These are phyloP conservation scores for Populus hybrid DNA, from an alignment of 441 rosid genomes.

Conservation along the genomic window DNA sequence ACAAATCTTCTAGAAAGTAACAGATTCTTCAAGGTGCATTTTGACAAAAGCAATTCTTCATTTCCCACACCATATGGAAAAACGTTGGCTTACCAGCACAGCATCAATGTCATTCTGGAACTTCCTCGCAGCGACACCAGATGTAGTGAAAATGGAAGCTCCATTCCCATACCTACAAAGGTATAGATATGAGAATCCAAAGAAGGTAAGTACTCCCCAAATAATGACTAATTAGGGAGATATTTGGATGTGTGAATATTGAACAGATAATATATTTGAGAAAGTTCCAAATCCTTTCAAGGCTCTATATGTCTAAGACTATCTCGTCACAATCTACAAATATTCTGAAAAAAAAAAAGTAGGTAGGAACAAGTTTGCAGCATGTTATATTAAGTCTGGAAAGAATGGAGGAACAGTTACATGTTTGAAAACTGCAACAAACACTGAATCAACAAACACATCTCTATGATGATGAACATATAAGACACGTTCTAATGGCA, in stretches of 20 bases:
- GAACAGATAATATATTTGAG: neutral
- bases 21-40: neutral
- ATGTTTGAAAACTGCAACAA: neutral
- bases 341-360: neutral
- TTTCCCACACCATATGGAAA: neutral
- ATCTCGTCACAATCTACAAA: neutral
- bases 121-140: conserved; percentile 45
- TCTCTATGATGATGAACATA: neutral
- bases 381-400: neutral
- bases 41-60: neutral
- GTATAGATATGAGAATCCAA: conserved; percentile 3
- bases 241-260: neutral
- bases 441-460: conserved; percentile 9
- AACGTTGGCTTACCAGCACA: conserved; percentile 33
- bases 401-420: neutral
- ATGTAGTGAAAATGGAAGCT: conserved; percentile 49
- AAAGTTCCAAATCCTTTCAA: neutral
- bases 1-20: neutral
- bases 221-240: neutral
- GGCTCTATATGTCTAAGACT: neutral
- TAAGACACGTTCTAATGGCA: conserved; percentile 8
- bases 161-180: conserved; percentile 37
- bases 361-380: neutral
- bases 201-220: neutral
- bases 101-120: conserved; percentile 46